Conservation (phyloP, 176 grass and related monocot species). For the Avena atlantica region DNA sequence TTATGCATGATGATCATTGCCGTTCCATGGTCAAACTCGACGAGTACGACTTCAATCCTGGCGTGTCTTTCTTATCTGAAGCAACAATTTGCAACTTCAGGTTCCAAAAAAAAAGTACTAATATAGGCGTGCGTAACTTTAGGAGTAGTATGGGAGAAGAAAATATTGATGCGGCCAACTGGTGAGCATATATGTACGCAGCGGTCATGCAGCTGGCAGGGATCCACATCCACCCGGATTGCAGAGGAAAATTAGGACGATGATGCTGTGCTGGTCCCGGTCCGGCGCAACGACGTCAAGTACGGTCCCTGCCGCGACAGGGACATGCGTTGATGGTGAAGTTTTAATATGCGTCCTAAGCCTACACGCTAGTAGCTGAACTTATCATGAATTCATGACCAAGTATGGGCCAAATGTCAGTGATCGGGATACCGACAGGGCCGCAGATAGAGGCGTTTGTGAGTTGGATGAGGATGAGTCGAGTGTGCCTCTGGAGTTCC, state of each 20-base stretch:
- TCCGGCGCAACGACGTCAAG: neutral
- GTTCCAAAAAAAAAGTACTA: no score
- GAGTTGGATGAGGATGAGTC: neutral
- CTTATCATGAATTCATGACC: neutral
- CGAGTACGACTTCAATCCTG: neutral
- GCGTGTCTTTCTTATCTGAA: neutral
- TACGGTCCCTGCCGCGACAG: conserved; percentile 1
- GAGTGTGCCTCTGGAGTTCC: neutral
- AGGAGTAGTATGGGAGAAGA: no score
- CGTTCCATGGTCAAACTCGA: neutral
- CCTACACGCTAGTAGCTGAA: neutral
- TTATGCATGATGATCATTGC: neutral
- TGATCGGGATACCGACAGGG: neutral
- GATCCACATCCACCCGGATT: neutral
- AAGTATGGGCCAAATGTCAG: neutral
- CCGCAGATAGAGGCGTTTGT: neutral
- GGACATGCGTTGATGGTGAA: conserved; percentile 14
- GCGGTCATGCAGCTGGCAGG: neutral
- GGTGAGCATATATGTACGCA: neutral
- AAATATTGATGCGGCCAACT: no score
- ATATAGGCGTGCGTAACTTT: neutral
- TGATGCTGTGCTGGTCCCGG: conserved; percentile 2
- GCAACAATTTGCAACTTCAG: neutral
- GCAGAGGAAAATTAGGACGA: neutral
- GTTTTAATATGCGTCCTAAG: neutral